A percentile compares a stretch with the other conserved stretches of the same genome.
Conservation (phyloP, 805 yeast genomes). For the Alloascoidea hylecoeti region DNA sequence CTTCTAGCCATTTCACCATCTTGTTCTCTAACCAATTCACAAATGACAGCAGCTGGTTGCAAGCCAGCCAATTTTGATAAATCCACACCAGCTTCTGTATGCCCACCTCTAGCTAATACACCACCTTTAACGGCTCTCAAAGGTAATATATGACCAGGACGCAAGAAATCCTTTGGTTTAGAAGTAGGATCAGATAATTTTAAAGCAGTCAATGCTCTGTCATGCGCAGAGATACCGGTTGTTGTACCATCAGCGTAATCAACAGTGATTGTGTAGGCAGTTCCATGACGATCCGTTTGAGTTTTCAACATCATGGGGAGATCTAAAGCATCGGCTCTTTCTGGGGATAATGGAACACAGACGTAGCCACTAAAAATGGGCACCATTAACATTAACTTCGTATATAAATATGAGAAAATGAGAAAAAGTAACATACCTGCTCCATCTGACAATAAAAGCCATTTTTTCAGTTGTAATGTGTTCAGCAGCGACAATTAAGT, state of each 20-base stretch:
- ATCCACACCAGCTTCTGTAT: conserved; percentile 95
- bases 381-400: background rate
- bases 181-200: conserved; percentile 49
- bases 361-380: conserved; percentile 48
- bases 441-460: conserved; percentile 83
- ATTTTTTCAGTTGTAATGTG: conserved; percentile 64
- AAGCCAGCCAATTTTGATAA: conserved; percentile 64
- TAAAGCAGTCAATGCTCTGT: conserved; percentile 73
- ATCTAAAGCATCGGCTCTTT: conserved; percentile 66
- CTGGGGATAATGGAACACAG: conserved; percentile 75
- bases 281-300: conserved; percentile 76
- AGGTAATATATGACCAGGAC: conserved; percentile 94
- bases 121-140: conserved; percentile 84
- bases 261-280: conserved; percentile 91
- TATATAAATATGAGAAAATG: background rate
- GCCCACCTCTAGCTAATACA: conserved; percentile 74
- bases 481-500: conserved; percentile 86
- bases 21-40: conserved; percentile 85
- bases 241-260: conserved; percentile 84
- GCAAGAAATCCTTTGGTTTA: conserved; percentile 52
- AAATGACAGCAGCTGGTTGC: conserved; percentile 80
- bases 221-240: conserved; percentile 93
- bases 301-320: conserved; percentile 64
- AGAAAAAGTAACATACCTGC: background rate
- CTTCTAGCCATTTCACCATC: conserved; percentile 95